Conservation (phyloP, 2,329 filamentous ascomycete species). For the Aspergillus caelatus region DNA sequence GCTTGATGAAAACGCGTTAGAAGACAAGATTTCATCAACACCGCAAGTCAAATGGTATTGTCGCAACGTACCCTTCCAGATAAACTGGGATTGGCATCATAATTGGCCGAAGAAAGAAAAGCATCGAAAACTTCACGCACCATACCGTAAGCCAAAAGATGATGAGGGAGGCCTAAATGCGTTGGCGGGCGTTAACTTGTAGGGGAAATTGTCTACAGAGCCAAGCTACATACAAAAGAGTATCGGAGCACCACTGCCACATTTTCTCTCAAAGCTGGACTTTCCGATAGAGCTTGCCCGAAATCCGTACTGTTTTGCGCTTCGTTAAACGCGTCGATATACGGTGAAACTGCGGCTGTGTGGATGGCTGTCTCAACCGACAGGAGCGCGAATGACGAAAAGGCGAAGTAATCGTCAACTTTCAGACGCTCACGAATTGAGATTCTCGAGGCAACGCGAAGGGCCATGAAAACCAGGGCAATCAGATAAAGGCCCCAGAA, state of each 20-base stretch:
- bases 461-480: not conserved
- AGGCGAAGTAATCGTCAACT: not conserved
- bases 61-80: not conserved
- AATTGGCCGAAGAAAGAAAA: not conserved
- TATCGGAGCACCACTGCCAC: not conserved
- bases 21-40: not conserved
- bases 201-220: not conserved
- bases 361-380: not conserved
- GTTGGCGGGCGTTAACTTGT: not conserved
- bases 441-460: not conserved
- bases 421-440: not conserved
- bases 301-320: not conserved
- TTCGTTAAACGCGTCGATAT: not conserved
- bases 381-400: not conserved
- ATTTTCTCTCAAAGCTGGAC: not conserved
- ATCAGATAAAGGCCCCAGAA: not conserved
- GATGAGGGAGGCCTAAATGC: not conserved
- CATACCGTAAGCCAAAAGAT: not conserved
- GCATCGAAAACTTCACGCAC: not conserved
- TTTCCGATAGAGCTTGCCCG: not conserved
- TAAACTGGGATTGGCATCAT: not conserved
- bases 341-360: not conserved
- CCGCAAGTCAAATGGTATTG: not conserved
- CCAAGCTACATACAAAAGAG: not conserved
- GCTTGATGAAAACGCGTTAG: not conserved